phyloP scores from a whole-genome alignment of 2,329 filamentous ascomycete genomes.

The Leptographium flavum region DNA sequence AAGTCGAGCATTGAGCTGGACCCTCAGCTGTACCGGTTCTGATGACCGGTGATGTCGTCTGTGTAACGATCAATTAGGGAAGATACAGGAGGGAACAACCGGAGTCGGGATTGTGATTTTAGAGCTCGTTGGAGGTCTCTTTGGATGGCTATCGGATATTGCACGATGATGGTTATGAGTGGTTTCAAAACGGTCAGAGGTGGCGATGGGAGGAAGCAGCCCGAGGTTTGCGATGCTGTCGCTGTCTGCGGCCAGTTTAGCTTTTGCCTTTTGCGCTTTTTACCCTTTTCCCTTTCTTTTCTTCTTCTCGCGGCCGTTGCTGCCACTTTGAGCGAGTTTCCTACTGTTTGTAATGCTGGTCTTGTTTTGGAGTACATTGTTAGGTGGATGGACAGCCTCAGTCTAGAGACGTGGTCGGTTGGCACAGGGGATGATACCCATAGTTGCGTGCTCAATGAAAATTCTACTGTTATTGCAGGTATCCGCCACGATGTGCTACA shows the following conservation, averaged over 20 bases:
- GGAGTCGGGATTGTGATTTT: not conserved
- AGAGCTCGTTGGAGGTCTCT: no score
- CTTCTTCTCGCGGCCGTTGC: not conserved
- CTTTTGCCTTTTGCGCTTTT: not conserved
- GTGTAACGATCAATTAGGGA: not conserved
- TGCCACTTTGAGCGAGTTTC: not conserved
- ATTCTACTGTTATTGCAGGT: not conserved
- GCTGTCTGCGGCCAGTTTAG: not conserved
- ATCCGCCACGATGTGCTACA: not conserved
- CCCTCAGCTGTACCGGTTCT: slow-evolving; percentile 21
- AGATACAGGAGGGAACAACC: slow-evolving; percentile 18
- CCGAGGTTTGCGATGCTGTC: not conserved
- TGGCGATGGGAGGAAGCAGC: not conserved
- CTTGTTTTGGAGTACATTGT: slow-evolving; percentile 1
- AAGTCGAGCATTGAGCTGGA: slow-evolving; percentile 38
- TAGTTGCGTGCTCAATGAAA: not conserved
- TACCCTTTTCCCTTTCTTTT: not conserved
- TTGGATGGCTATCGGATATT: not conserved
- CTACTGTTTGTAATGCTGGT: not conserved
- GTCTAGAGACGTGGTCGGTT: not conserved
- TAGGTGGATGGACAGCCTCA: not conserved
- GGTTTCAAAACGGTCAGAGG: not conserved
- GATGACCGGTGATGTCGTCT: not conserved
- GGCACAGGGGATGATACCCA: slow-evolving; percentile 6
- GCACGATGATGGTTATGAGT: not conserved